These are phyloP conservation scores for Myriosclerotinia curreyana DNA, from an alignment of 2,329 filamentous ascomycete genomes.

Conservation along the genomic window DNA sequence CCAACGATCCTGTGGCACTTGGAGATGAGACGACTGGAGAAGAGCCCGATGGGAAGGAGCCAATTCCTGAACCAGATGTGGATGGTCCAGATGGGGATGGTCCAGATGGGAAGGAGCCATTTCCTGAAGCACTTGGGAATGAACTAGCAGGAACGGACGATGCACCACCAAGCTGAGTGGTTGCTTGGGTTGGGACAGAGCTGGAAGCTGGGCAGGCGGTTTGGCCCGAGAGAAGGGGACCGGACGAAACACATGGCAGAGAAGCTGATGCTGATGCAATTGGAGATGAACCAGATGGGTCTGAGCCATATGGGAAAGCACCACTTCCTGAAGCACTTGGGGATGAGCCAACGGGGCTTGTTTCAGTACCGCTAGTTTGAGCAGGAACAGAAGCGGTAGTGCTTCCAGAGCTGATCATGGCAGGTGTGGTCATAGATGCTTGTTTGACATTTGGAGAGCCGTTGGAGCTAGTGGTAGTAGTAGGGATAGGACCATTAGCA, in stretches of 20 bases:
- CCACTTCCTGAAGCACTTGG: background rate
- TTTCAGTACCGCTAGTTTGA: background rate
- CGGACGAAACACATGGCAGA: background rate
- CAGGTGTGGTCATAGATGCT: slow-evolving; percentile 26
- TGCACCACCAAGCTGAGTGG: background rate
- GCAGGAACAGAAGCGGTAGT: background rate
- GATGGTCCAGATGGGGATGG: no score
- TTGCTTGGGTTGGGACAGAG: background rate
- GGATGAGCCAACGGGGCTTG: background rate
- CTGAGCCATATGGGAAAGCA: background rate
- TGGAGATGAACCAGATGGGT: background rate
- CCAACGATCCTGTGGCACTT: background rate
- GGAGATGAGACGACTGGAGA: no score
- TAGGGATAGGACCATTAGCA: no score
- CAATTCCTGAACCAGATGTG: background rate
- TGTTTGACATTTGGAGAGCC: no score
- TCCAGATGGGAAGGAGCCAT: background rate
- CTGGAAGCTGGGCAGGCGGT: background rate
- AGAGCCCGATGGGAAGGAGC: no score
- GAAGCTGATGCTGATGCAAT: background rate
- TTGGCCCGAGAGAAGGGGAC: background rate
- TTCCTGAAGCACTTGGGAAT: background rate
- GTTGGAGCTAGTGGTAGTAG: background rate
- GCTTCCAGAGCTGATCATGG: slow-evolving; percentile 1
- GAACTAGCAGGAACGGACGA: background rate